Conservation (phyloP, 371 early-diverging fungal species). For the Mortierella sp. region DNA sequence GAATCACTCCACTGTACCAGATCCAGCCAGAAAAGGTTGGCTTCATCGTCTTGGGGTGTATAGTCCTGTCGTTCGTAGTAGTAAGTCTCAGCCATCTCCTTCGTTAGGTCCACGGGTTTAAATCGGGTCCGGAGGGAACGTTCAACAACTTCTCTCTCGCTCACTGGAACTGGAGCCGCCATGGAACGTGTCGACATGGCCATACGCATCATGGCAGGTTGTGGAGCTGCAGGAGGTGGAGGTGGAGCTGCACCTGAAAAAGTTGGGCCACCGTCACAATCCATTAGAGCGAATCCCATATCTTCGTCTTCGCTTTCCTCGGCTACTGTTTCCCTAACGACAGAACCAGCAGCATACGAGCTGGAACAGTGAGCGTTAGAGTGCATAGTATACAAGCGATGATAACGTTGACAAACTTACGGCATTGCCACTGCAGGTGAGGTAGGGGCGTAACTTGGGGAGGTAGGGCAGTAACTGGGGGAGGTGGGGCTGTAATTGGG, state of each 20-base stretch:
- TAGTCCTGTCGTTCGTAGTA: slow-evolving; percentile 39
- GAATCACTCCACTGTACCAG: slow-evolving; percentile 49
- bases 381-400: no score
- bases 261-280: neutral
- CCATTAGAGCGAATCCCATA: slow-evolving; percentile 18
- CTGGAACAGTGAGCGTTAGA: no score
- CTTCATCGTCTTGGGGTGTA: slow-evolving; percentile 1
- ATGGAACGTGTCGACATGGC: no score
- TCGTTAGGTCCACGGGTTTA: slow-evolving; percentile 48
- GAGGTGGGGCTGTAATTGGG: neutral
- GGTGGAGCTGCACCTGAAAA: neutral
- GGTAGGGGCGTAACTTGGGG: neutral
- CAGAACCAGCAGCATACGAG: no score
- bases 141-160: slow-evolving; percentile 3
- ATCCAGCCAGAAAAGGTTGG: slow-evolving; percentile 65
- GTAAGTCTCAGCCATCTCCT: slow-evolving; percentile 47
- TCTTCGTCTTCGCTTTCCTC: slow-evolving; percentile 13
- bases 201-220: no score
- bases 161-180: neutral
- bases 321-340: neutral
- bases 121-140: slow-evolving; percentile 15
- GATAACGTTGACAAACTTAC: no score
- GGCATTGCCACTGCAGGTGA: no score
- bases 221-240: neutral
- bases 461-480: no score